phyloP scores from a whole-genome alignment of 345 rosid species.

The Hibiscus tridactylites region DNA sequence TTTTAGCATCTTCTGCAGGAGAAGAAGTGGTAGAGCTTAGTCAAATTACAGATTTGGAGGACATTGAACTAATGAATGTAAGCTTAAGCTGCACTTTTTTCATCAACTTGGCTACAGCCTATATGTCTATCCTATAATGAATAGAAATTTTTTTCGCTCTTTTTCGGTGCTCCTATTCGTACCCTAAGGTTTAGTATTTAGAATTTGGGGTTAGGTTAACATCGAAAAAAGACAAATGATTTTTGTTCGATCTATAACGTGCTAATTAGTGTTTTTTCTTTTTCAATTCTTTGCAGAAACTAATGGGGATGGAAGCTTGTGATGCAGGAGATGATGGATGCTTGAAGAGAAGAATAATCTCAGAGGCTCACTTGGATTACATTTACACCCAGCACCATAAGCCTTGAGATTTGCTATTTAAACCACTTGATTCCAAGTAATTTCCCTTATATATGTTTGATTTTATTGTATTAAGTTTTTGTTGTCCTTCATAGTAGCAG shows the following conservation, averaged over 20 bases:
- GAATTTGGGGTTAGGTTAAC: too few relatives aligned
- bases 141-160: too few relatives aligned
- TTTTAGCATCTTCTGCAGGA: constrained; percentile 21
- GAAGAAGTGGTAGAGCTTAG: constrained; percentile 22
- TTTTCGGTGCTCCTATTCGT: too few relatives aligned
- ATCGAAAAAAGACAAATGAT: too few relatives aligned
- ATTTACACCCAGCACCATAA: constrained; percentile 71
- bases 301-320: constrained; percentile 52
- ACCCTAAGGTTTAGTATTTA: too few relatives aligned
- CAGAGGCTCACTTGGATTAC: constrained; percentile 85
- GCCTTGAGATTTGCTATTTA: constrained; percentile 24
- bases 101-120: neutral
- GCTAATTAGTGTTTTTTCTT: neutral
- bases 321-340: constrained; percentile 51
- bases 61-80: constrained; percentile 23
- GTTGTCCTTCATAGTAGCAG: neutral
- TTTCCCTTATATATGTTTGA: neutral
- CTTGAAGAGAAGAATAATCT: constrained; percentile 41
- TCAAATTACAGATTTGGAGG: constrained; percentile 17
- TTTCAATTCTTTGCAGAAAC: constrained; percentile 18
- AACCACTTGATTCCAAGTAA: neutral
- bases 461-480: neutral
- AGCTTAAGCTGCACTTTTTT: neutral
- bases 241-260: neutral
- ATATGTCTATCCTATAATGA: neutral